These are phyloP conservation scores for Anthostomella pinea DNA, from an alignment of 2,329 filamentous ascomycete genomes.

Conservation along the genomic window DNA sequence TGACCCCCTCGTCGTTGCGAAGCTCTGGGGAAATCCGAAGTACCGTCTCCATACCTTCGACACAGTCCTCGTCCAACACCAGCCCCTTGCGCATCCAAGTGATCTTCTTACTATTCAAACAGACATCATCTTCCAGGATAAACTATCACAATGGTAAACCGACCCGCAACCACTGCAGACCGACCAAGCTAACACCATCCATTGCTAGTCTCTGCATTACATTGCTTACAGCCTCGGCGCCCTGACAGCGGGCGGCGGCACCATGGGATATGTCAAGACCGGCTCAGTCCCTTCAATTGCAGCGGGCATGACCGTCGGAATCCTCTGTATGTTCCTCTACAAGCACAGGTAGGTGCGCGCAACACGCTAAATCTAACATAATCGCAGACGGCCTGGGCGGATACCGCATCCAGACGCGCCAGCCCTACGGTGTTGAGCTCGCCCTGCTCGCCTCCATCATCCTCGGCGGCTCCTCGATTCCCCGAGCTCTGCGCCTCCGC, in stretches of 20 bases:
- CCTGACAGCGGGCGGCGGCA: conserved; percentile 82
- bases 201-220: conserved; percentile 40
- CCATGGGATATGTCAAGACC: conserved; percentile 80
- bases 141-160: conserved; percentile 24
- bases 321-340: conserved; percentile 46
- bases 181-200: conserved; percentile 17
- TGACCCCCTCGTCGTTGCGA: conserved; percentile 8
- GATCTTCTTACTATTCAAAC: too few relatives aligned
- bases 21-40: conserved; percentile 6
- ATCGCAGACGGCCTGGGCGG: conserved; percentile 70
- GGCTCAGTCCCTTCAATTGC: conserved; percentile 82
- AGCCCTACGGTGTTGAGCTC: conserved; percentile 82
- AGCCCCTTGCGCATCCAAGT: too few relatives aligned
- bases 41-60: background rate
- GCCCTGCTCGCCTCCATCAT: conserved; percentile 86
- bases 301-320: conserved; percentile 80
- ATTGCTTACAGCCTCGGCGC: conserved; percentile 77
- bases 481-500: conserved; percentile 75
- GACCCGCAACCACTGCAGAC: background rate
- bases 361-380: conserved; percentile 5
- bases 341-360: background rate
- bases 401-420: conserved; percentile 70
- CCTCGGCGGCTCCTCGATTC: conserved; percentile 79
- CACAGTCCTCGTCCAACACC: too few relatives aligned
- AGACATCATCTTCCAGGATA: too few relatives aligned